These are phyloP conservation scores for Millerago galiae DNA, from an alignment of 805 yeast genomes.

Conservation along the genomic window DNA sequence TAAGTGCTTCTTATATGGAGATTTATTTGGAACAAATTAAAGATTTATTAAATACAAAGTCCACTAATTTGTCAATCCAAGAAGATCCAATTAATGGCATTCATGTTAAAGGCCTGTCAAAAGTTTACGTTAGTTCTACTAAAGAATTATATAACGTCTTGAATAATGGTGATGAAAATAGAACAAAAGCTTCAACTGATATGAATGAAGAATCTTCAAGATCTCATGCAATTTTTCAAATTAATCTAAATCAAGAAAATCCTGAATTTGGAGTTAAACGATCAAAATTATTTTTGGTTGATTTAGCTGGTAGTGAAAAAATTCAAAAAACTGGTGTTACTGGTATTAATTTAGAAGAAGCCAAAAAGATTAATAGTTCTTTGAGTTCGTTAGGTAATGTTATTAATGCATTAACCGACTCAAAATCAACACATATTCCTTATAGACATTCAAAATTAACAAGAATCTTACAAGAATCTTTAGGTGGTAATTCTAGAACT, in stretches of 20 bases:
- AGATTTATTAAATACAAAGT: constrained; percentile 46
- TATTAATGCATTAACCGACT: constrained; percentile 70
- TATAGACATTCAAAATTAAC: constrained; percentile 77
- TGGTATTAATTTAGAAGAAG: constrained; percentile 73
- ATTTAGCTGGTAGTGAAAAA: constrained; percentile 84
- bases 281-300: constrained; percentile 69
- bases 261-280: constrained; percentile 50
- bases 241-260: constrained; percentile 59
- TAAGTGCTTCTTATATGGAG: constrained; percentile 70
- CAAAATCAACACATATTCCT: constrained; percentile 58
- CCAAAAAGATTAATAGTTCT: constrained; percentile 76
- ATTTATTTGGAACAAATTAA: constrained; percentile 71
- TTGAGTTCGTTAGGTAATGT: constrained; percentile 75
- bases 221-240: constrained; percentile 73
- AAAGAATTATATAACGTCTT: constrained; percentile 54
- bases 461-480: constrained; percentile 67
- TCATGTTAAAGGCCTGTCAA: constrained; percentile 64
- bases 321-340: constrained; percentile 71
- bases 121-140: constrained; percentile 50
- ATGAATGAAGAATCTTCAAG: constrained; percentile 73
- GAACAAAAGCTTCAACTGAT: constrained; percentile 56
- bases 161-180: constrained; percentile 47
- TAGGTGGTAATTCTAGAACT: constrained; percentile 81
- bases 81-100: constrained; percentile 63
- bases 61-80: constrained; percentile 38